phyloP scores from a whole-genome alignment of 2,329 filamentous ascomycete genomes.

The Apiospora pterosperma region DNA sequence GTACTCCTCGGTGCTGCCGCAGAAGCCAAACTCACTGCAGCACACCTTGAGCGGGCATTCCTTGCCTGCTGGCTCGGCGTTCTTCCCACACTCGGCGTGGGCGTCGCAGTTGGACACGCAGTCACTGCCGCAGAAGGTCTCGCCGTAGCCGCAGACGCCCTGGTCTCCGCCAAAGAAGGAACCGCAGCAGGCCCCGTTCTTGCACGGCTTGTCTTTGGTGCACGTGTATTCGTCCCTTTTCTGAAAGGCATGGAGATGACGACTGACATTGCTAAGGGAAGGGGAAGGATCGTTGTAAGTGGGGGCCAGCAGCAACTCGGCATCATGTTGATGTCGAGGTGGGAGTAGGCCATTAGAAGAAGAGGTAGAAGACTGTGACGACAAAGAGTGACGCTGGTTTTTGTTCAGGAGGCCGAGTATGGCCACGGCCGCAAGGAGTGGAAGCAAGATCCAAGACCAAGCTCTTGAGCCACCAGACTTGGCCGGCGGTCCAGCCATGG shows the following conservation, averaged over 20 bases:
- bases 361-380: too few species aligned
- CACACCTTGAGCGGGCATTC: conserved; percentile 22
- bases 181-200: background rate
- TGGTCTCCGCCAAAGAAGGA: background rate
- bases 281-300: too few species aligned
- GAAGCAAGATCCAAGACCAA: too few species aligned
- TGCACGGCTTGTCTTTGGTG: background rate
- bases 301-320: background rate
- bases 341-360: background rate
- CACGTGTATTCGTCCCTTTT: background rate
- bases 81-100: background rate
- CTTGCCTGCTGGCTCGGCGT: background rate
- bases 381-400: too few species aligned
- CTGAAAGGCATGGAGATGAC: background rate
- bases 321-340: background rate
- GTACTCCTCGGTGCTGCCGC: conserved; percentile 15
- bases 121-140: background rate
- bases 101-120: background rate
- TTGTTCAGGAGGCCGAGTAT: too few species aligned
- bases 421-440: too few species aligned
- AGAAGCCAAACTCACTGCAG: conserved; percentile 24
- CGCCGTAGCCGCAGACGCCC: background rate
- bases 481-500: too few species aligned
- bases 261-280: background rate
- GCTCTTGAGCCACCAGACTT: too few species aligned